A percentile compares a stretch with the other conserved stretches of the same genome.
These are phyloP conservation scores for Brassica juncea DNA, from an alignment of 345 rosid species.

Conservation along the genomic window DNA sequence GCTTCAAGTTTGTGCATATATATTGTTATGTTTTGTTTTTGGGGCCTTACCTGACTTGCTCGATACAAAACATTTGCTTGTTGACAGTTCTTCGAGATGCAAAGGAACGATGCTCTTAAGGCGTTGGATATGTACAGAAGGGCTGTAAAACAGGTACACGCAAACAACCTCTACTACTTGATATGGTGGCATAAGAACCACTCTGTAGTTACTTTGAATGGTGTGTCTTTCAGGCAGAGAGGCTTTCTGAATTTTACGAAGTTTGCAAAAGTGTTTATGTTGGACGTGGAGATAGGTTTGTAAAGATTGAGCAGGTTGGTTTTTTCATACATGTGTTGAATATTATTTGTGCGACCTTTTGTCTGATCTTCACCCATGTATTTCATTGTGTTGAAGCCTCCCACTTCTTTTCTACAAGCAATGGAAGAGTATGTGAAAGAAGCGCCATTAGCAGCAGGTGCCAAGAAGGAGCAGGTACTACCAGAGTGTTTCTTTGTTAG, in stretches of 20 bases:
- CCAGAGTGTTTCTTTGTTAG: neutral
- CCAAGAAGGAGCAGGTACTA: slow-evolving; percentile 83
- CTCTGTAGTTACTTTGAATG: slow-evolving; percentile 15
- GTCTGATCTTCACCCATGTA: slow-evolving; percentile 7
- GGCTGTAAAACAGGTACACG: slow-evolving; percentile 83
- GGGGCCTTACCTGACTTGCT: neutral
- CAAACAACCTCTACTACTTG: slow-evolving; percentile 7
- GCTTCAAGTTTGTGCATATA: neutral
- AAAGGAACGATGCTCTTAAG: slow-evolving; percentile 76
- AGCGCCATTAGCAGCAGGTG: slow-evolving; percentile 63
- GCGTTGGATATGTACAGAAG: slow-evolving; percentile 82
- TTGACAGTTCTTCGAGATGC: slow-evolving; percentile 98
- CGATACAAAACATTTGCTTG: neutral
- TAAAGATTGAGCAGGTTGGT: slow-evolving; percentile 91
- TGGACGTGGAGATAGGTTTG: slow-evolving; percentile 82
- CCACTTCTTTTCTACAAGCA: slow-evolving; percentile 88
- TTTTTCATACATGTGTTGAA: slow-evolving; percentile 24
- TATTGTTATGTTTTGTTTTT: neutral
- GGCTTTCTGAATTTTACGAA: slow-evolving; percentile 93
- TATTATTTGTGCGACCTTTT: neutral
- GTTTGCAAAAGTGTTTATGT: slow-evolving; percentile 80
- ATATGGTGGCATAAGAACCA: neutral
- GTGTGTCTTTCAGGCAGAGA: slow-evolving; percentile 67
- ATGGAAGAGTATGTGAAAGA: slow-evolving; percentile 98
- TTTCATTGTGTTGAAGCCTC: slow-evolving; percentile 59